phyloP scores from a whole-genome alignment of 306 rosid species.

The Lablab purpureus region DNA sequence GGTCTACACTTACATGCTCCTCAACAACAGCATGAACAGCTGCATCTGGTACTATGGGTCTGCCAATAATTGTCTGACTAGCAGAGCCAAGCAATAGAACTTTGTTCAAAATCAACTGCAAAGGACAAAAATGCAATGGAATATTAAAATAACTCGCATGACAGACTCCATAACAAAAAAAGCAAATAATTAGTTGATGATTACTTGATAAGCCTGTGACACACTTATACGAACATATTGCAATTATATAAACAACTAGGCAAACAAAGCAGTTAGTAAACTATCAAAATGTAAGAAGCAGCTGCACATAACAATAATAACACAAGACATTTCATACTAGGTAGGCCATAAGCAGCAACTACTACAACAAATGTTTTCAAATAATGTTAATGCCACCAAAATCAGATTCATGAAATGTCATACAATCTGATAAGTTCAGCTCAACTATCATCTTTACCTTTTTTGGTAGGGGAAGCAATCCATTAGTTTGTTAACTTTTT shows the following conservation, averaged over 20 bases:
- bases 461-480: too few species aligned
- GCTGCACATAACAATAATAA: background rate
- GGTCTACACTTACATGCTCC: slow-evolving; percentile 83
- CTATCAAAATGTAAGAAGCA: slow-evolving; percentile 11
- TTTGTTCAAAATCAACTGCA: slow-evolving; percentile 81
- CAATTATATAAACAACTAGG: slow-evolving; percentile 12
- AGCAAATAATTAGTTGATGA: slow-evolving; percentile 18
- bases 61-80: slow-evolving; percentile 83
- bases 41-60: slow-evolving; percentile 83
- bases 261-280: background rate
- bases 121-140: slow-evolving; percentile 34
- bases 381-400: too few species aligned
- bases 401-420: too few species aligned
- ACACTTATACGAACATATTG: slow-evolving; percentile 21
- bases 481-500: too few species aligned
- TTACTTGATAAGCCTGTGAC: slow-evolving; percentile 1
- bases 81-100: slow-evolving; percentile 85
- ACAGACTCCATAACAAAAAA: slow-evolving; percentile 35
- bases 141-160: slow-evolving; percentile 7
- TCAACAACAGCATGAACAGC: slow-evolving; percentile 91
- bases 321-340: background rate
- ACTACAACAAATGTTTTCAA: background rate
- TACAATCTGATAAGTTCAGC: too few species aligned
- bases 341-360: background rate
- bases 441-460: too few species aligned